Evolutionary conservation across 257 asterid genomes (phyloP), one percentile per base, ranked within the genome.

Genomic region (Striga asiatica): DNA sequence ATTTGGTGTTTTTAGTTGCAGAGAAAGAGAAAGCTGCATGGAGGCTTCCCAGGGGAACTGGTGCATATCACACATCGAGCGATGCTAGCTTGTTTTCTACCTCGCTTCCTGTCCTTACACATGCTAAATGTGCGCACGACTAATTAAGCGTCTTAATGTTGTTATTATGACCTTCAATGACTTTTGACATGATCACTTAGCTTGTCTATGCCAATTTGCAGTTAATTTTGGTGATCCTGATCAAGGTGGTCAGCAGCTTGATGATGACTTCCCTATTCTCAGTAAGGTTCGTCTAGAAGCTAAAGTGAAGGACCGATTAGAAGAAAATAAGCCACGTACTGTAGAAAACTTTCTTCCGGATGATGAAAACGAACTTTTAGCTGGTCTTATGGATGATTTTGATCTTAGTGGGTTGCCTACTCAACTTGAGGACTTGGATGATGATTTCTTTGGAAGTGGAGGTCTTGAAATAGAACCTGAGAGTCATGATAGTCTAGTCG

Each of bases 371-470:
- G 98, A 91, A 72, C 81, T 91, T 45, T 70, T 91, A 62, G 95
- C 98, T 51, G 98, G 98, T 41, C 62, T 91, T 32, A 76, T 73
- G 83, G 95, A 87, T 69, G 98, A 84, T 61, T 84, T 87, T 66
- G 95, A 91, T 61, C 94, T 87, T 59, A 84, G 77, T 53, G 94
- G 80, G 41, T 71, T 89, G 79, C 98, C 98, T 43, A 76, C 94
- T 66, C 96, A 89, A 58, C 71, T 83, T 24, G 98, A 83, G 77
- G 98, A 86, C 53, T 81, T 91, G 79, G 96, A 91, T 25, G 98
- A 86, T 74, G 98, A 91, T 70, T 69, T 91, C 56, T 91, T 91
- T 71, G 93, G 82, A 56, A 91, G 96, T 67, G 96, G 93, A 62
- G 97, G 98, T 2, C 50, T 91, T 14, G 98, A 89, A 66, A 71